Base-by-base conservation (phyloP, 2,329 filamentous ascomycete species). In the Colletotrichum sp. region DNA sequence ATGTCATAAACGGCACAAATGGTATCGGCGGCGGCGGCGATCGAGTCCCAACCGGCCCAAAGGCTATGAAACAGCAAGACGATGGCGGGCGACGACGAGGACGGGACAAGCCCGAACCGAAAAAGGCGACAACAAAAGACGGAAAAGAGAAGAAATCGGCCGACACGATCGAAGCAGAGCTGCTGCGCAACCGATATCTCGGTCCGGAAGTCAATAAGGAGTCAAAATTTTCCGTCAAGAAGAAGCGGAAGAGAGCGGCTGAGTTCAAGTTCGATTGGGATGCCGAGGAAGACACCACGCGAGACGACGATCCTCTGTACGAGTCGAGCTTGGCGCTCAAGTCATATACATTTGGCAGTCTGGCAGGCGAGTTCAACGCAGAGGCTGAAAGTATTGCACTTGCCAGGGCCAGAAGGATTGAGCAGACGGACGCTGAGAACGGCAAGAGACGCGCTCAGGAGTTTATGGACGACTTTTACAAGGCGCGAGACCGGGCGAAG, bases 211-310 rank as follows among this genome's bases (percentile, higher is more conserved):
- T 94, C 66, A 97, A 97, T 77, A 91, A 93, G 76, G 89, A 88
- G 70, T 96, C 94, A 6, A 98, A 90, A 47, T 98, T 98, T 81
- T 98, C 95, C 0, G 96, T 96, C 2, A 95, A 97, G 86, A 99
- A 98, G 89, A 98, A 98, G 87, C 91, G 96, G 70, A 94, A 94
- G 86, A 90, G 96, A 75, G 98, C 95, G 2, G 97, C 95, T 2
- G 96, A 98, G 80, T 95, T 96, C 84, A 98, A 99, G 82, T 99
- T 99, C 79, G 97, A 98, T 79, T 99, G 97, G 97, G 97, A 98
- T 78, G 90, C 92, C 1, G 94, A 97, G 75, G 97, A 99, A 81
- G 97, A 99, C 83, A 99, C 97, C 1, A 96, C 93, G 76, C 90
- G 85, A 64, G 93, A 95, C 78, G 93, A 95, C 81, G 96, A 98